Evolutionary conservation across 169 alveolate genomes (phyloP), one percentile per base, ranked within the genome.

Genomic region (Eimeria mitis): DNA sequence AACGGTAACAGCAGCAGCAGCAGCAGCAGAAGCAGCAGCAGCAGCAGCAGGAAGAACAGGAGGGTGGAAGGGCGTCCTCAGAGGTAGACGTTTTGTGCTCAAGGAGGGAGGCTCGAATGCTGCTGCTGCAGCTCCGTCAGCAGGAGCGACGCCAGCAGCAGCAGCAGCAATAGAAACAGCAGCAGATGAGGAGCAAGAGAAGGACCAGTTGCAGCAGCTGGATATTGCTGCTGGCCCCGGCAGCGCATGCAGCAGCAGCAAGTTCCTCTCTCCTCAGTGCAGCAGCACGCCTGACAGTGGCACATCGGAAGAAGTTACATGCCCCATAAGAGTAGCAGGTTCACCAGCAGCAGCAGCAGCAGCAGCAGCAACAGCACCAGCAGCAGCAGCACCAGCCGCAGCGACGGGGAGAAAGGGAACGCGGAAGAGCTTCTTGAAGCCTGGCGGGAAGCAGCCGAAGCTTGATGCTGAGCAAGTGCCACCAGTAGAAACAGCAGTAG

Each of bases 181-280:
- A 25, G 42, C 1, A 14, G 85, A n/a, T 16, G 34, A 81, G 73
- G 34, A 81, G 73, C 52, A 47, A n/a, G 54, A n/a, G 89, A n/a
- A 68, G 28, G 73, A 28, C 8, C 14, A 23, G 89, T 63, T 52
- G 49, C 73, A 31, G 89, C 54, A 16, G 40, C 44, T 34, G 0
- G 54, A 4, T 8, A 14, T 5, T 76, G 87, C 87, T 49, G 25
- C 63, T 44, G 44, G 42, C 1, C 8, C 61, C 13, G 16, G 83
- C 34, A 49, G 89, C 63, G 19, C 52, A 9, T 28, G 85, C 59
- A 81, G 89, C 89, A 81, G 71, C 89, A 81, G 89, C 89, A 54
- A 49, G 52, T 81, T 52, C 31, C 31, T 81, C 16, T 52, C 89
- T 11, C 89, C 89, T 49, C 89, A 49, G 73, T 49, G 89, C 73